Conservation (phyloP, 2,329 filamentous ascomycete genomes). For the Colletotrichum brevisporum region DNA sequence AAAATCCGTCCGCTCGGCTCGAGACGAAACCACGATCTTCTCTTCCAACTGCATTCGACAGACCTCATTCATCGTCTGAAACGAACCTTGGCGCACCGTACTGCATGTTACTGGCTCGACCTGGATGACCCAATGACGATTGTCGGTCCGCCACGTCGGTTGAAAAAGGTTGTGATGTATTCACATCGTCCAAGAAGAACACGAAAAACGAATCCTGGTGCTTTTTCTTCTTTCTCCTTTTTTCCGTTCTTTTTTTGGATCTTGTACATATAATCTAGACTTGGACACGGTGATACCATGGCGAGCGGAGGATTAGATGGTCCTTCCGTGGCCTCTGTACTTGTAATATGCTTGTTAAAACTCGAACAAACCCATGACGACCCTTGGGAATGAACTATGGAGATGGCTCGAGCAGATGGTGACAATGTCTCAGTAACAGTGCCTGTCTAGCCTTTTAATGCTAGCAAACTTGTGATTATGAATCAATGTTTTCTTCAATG, state of each 20-base stretch:
- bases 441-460: too few species aligned
- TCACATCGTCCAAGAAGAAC: background rate
- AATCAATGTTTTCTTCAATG: background rate
- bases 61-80: background rate
- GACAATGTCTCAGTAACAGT: background rate
- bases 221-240: conserved; percentile 7
- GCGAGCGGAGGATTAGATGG: conserved; percentile 23
- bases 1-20: background rate
- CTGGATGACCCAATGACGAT: background rate
- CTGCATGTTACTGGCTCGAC: conserved; percentile 14
- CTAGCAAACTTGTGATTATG: background rate
- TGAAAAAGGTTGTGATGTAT: background rate
- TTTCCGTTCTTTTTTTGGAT: too few species aligned
- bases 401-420: background rate
- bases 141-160: background rate
- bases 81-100: background rate
- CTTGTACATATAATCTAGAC: conserved; percentile 12
- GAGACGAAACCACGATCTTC: background rate
- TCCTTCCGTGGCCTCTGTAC: conserved; percentile 25
- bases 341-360: conserved; percentile 30
- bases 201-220: conserved; percentile 22
- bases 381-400: conserved; percentile 1
- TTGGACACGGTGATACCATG: conserved; percentile 35
- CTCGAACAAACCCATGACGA: conserved; percentile 13
- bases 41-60: background rate